Conservation (phyloP, 2,329 filamentous ascomycete species). For the Teratosphaeria zuluensis region DNA sequence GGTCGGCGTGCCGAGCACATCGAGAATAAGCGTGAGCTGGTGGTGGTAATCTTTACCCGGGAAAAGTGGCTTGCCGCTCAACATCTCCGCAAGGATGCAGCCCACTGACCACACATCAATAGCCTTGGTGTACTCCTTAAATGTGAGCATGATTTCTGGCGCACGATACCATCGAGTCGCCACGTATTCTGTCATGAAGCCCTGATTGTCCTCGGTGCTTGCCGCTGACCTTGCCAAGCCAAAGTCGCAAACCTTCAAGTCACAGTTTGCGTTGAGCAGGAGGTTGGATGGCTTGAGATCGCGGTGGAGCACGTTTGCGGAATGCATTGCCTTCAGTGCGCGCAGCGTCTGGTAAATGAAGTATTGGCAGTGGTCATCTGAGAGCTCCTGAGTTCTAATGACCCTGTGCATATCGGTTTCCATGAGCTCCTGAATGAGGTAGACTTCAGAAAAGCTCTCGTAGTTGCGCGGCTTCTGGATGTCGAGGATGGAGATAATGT, state of each 20-base stretch:
- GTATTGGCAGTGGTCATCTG: conserved; percentile 98
- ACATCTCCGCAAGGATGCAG: conserved; percentile 96
- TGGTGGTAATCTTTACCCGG: conserved; percentile 99
- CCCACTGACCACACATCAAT: conserved; percentile 99
- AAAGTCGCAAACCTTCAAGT: conserved; percentile 98
- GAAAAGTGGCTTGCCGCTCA: conserved; percentile 95
- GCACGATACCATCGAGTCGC: conserved; percentile 98
- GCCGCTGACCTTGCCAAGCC: conserved; percentile 86
- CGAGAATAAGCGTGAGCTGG: conserved; percentile 91
- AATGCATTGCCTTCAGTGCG: conserved; percentile 98
- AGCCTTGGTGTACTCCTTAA: conserved; percentile 99
- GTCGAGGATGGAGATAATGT: conserved; percentile 98
- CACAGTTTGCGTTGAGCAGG: conserved; percentile 95
- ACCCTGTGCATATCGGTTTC: conserved; percentile 99
- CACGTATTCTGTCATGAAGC: conserved; percentile 99
- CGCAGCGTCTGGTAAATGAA: conserved; percentile 99
- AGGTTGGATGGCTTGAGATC: conserved; percentile 97
- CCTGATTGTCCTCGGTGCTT: conserved; percentile 98
- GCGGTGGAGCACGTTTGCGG: conserved; percentile 92
- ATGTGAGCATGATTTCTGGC: conserved; percentile 99
- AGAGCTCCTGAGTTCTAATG: conserved; percentile 95
- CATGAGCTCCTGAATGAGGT: conserved; percentile 98
- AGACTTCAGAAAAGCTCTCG: conserved; percentile 93
- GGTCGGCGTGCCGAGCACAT: conserved; percentile 92
- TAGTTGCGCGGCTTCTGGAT: conserved; percentile 97